A percentile compares a stretch with the other conserved stretches of the same genome.
Evolutionary conservation across 2,329 filamentous ascomycete species (phyloP).

Genomic region (Sporothrix schenckii): DNA sequence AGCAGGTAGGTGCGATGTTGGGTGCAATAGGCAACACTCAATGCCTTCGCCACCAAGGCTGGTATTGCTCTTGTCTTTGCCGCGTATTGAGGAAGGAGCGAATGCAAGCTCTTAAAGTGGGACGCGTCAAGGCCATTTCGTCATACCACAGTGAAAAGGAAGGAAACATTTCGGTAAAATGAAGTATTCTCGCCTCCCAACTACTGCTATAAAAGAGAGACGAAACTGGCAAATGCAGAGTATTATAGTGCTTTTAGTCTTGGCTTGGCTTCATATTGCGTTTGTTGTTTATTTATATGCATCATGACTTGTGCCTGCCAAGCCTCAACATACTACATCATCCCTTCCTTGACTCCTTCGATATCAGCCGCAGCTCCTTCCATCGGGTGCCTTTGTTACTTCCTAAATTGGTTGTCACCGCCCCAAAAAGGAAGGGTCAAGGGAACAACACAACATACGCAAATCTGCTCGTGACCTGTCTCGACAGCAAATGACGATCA

Average conservation of each 20-base stretch:
- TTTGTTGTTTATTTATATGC: conserved; percentile 8
- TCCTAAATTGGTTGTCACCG: neutral
- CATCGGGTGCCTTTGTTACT: neutral
- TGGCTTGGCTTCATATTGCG: neutral
- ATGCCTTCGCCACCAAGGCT: conserved; percentile 14
- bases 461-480: neutral
- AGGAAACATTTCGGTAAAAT: neutral
- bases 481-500: conserved; percentile 14
- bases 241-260: conserved; percentile 13
- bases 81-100: neutral
- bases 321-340: conserved; percentile 3
- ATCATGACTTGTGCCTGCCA: neutral
- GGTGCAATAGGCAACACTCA: conserved; percentile 13
- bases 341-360: conserved; percentile 18
- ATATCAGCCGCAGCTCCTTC: neutral
- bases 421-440: neutral
- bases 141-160: neutral
- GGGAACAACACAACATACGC: neutral
- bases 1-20: neutral
- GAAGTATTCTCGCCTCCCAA: neutral
- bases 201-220: neutral
- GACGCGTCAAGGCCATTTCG: neutral
- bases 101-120: neutral
- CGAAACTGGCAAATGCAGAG: neutral
- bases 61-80: neutral